Base-by-base conservation (phyloP, 768 basidiomycete genomes). In the Rhodotorula babjevae region DNA sequence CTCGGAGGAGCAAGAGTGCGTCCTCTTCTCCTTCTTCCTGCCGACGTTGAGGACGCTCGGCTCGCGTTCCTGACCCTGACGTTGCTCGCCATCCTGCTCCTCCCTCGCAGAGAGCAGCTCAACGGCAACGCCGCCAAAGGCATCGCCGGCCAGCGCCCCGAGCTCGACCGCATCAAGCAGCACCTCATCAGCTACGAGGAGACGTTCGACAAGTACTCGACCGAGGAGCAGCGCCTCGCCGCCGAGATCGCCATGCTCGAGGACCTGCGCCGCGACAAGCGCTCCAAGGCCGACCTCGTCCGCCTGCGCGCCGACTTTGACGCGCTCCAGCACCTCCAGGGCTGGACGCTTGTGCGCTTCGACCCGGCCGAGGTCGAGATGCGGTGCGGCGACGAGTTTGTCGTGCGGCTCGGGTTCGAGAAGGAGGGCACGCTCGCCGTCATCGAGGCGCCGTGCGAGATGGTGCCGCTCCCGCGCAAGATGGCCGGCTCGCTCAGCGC, bases 1-100 rank as follows among this genome's bases (percentile, higher is more conserved):
- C n/a, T 74, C 73, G 52, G 77, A 69, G 25, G 79, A 79, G 64
- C 78, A 78, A 63, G 73, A 76, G 74, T 76, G 47, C 29, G 77
- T 56, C 31, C n/a, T 55, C 11, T 16, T 14, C 36, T 47, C 33
- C 53, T 16, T 11, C 40, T n/a, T 27, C 3, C 49, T 33, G 23
- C 27, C 8, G n/a, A 14, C 27, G 3, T 44, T 40, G 44, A 14
- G 14, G 14, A 42, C 42, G 14, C 9, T n/a, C n/a, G n/a, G n/a
- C n/a, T n/a, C 36, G 9, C 36, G 36, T 36, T 36, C 36, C 36
- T 36, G 36, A 36, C 36, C n/a, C n/a, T n/a, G n/a, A 47, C 47
- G 33, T 25, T 25, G 18, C 53, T 25, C 9, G 25, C 21, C 65
- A 31, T 42, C 18, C 19, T 21, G n/a, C n/a, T n/a, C n/a, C 31